Conservation (phyloP, 176 grass and related monocot species). For the Raddia distichophylla region DNA sequence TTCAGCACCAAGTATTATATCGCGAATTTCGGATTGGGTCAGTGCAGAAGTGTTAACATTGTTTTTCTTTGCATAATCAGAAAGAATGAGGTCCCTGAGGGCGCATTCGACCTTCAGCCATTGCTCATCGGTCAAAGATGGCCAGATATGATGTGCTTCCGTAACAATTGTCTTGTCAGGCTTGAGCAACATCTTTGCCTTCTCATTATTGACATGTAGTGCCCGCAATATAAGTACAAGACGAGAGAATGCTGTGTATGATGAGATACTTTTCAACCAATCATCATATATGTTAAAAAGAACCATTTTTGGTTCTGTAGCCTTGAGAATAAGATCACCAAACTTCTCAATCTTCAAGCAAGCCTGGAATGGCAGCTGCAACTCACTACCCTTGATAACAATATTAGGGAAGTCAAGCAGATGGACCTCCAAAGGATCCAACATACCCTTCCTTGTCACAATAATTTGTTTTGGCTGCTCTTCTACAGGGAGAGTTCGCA, state of each 20-base stretch:
- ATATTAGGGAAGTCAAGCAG: constrained; percentile 98
- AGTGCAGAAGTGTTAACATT: constrained; percentile 97
- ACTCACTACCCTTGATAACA: constrained; percentile 96
- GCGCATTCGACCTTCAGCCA: constrained; percentile 99
- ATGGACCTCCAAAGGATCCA: constrained; percentile 98
- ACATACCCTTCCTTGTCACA: constrained; percentile 95
- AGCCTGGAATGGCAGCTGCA: constrained; percentile 97
- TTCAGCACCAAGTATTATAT: constrained; percentile 99
- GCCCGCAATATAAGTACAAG: constrained; percentile 89
- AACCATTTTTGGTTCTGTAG: constrained; percentile 97
- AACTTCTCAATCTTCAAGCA: constrained; percentile 99
- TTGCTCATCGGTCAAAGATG: constrained; percentile 89
- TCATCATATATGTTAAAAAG: constrained; percentile 99
- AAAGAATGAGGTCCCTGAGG: constrained; percentile 95
- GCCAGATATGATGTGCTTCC: constrained; percentile 98
- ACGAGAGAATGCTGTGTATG: constrained; percentile 95
- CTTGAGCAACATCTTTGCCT: constrained; percentile 98
- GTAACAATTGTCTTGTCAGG: constrained; percentile 97
- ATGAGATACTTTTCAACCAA: constrained; percentile 99
- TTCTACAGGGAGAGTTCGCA: constrained; percentile 90
- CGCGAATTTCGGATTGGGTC: constrained; percentile 97
- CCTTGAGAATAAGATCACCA: constrained; percentile 97
- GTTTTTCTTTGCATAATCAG: constrained; percentile 99
- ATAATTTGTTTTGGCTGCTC: constrained; percentile 99
- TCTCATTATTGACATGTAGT: constrained; percentile 98